A percentile compares a stretch with the other conserved stretches of the same genome.
phyloP scores from a whole-genome alignment of 768 basidiomycete genomes.

The Pulveroboletus ravenelii region DNA sequence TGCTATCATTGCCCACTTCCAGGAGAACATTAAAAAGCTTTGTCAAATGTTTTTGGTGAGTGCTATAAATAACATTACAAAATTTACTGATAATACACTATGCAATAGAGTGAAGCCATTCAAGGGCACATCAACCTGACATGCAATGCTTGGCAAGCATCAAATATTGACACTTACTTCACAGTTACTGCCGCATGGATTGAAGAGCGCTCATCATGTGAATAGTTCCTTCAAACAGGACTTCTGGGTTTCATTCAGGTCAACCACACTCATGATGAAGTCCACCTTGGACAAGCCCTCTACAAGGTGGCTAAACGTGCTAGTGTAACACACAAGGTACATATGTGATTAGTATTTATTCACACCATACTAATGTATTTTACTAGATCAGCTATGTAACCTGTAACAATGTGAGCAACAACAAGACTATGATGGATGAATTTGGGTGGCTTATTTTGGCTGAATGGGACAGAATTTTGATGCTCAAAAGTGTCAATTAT shows the following conservation, averaged over 20 bases:
- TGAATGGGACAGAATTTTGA: not conserved
- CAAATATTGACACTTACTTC: not conserved
- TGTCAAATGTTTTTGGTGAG: too few species aligned
- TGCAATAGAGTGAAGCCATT: not conserved
- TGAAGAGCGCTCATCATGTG: not conserved
- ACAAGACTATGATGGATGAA: not conserved
- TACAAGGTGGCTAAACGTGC: too few species aligned
- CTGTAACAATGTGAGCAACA: not conserved
- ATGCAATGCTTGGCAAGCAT: not conserved
- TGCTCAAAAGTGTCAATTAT: not conserved
- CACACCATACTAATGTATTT: not conserved
- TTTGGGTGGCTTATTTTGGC: not conserved
- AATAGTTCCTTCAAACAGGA: not conserved
- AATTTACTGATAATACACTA: too few species aligned
- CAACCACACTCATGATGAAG: too few species aligned
- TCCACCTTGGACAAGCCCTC: too few species aligned
- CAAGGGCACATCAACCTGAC: not conserved
- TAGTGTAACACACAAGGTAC: too few species aligned
- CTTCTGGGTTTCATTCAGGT: not conserved
- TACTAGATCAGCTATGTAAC: not conserved
- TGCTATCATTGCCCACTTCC: not conserved
- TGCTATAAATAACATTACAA: too few species aligned
- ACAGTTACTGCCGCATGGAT: not conserved
- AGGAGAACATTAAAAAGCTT: too few species aligned
- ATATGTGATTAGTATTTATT: too few species aligned